Evolutionary conservation across 352 stramenopile genomes (phyloP), one percentile per base, ranked within the genome.

Genomic region (Phytophthora boehmeriae): DNA sequence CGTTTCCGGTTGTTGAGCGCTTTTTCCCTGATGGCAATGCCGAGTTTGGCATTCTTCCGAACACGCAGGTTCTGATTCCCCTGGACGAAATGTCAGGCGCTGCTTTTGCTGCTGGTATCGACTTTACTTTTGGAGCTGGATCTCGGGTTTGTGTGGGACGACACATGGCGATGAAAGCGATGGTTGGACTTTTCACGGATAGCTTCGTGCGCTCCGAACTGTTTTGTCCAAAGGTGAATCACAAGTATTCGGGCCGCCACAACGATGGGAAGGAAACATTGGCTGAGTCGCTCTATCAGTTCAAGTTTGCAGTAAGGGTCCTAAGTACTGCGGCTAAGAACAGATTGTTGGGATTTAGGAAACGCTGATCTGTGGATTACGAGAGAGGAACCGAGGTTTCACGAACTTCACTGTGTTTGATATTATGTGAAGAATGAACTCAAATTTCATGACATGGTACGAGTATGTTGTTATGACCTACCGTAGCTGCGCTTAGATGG

Each of bases 151-250:
- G 67, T 53, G 52, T 65, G 19, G 67, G 67, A 14, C 67, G 67
- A 35, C 67, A 69, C 39, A 72, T 75, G 51, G 67, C 67, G 13
- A 72, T 75, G 67, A 75, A 75, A 63, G 62, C 62, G 8, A 72
- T 75, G 67, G 32, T 53, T 14, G 67, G 67, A 22, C 44, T 75
- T 17, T 75, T 75, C 13, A 75, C 56, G 8, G 62, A 75, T 56
- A 28, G 23, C 0, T 44, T 75, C 5, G 62, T 71, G 25, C 62
- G 62, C 23, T 75, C 62, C 11, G 39, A 69, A 5, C 38, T 32
- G 35, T 75, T 75, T 19, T 62, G 71, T 19, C 67, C 67, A 2
- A 55, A 27, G 35, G 14, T 75, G 17, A 61, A 68, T 23, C 67
- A 75, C 38, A 75, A 71, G 36, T 75, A 72, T 49, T 75, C 67